phyloP scores from a whole-genome alignment of 2,329 filamentous ascomycete genomes.

The Amesomyces nigricolor region DNA sequence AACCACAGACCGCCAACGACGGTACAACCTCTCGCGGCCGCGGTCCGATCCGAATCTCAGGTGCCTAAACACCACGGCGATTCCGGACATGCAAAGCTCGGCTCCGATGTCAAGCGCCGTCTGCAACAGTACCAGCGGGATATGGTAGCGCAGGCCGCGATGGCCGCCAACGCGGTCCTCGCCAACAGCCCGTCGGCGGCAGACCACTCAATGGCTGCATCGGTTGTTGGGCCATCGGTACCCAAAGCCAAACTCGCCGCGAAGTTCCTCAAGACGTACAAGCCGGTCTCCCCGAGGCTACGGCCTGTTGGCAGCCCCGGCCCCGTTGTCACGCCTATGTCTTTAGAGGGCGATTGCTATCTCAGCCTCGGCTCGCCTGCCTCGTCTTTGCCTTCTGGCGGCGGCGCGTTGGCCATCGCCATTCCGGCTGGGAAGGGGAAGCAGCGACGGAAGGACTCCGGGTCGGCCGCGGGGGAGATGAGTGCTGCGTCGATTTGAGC shows the following conservation, averaged over 20 bases:
- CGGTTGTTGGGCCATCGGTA: neutral
- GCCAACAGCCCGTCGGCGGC: conserved; percentile 11
- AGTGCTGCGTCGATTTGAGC: conserved; percentile 6
- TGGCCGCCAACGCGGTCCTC: conserved; percentile 35
- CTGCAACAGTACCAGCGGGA: conserved; percentile 56
- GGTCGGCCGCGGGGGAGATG: neutral
- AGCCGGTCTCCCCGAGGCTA: conserved; percentile 46
- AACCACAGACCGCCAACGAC: conserved; percentile 17
- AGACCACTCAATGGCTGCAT: neutral
- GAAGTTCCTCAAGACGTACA: conserved; percentile 32
- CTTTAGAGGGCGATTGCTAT: conserved; percentile 44
- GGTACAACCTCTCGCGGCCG: conserved; percentile 19
- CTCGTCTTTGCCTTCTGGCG: conserved; percentile 14
- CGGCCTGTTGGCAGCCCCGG: conserved; percentile 52
- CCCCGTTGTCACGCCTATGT: conserved; percentile 59
- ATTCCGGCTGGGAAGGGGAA: conserved; percentile 31
- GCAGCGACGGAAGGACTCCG: neutral
- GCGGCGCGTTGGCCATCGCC: conserved; percentile 29
- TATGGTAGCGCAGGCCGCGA: conserved; percentile 53
- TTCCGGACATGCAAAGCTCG: conserved; percentile 33
- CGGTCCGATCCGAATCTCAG: conserved; percentile 34
- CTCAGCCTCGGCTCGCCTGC: conserved; percentile 25
- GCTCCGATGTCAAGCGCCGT: conserved; percentile 45
- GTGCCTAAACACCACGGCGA: conserved; percentile 27
- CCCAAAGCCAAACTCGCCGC: conserved; percentile 14